Evolutionary conservation across 2,329 filamentous ascomycete species (phyloP).

Genomic region (Leptographium galeiforme): DNA sequence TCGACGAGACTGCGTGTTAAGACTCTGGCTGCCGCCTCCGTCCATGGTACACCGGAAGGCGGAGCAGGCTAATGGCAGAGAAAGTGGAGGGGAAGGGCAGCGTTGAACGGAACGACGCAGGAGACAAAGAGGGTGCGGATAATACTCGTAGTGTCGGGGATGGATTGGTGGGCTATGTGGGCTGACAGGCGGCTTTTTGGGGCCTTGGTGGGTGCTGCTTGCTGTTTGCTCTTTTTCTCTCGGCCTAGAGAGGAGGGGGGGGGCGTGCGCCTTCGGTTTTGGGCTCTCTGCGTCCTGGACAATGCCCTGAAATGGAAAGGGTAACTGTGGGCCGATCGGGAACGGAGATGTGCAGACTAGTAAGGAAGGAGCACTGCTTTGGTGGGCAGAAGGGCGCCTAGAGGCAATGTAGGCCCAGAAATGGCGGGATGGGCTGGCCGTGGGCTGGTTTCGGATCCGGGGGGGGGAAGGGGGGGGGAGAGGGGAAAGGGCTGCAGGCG

Average conservation of each 20-base stretch:
- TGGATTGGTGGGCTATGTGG: not conserved
- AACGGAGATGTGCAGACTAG: constrained; percentile 8
- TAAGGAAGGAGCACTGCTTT: constrained; percentile 1
- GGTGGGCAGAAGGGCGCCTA: constrained; percentile 1
- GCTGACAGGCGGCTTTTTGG: not conserved
- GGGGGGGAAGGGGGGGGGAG: not conserved
- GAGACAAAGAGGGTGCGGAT: not conserved
- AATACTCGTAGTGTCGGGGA: not conserved
- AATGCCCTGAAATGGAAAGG: constrained; percentile 6
- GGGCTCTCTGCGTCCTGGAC: not conserved
- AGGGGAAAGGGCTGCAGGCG: not conserved
- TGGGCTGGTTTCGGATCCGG: not conserved
- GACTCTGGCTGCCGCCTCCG: constrained; percentile 17
- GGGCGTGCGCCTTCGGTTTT: not conserved
- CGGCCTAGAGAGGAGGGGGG: too few species aligned
- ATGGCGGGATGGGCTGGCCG: not conserved
- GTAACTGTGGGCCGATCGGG: constrained; percentile 13
- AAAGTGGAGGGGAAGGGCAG: not conserved
- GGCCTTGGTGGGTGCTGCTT: not conserved
- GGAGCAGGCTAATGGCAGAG: constrained; percentile 3
- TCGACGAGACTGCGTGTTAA: constrained; percentile 35
- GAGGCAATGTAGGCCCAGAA: constrained; percentile 3
- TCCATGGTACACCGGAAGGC: constrained; percentile 28
- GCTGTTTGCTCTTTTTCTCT: not conserved
- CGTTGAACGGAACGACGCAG: not conserved